phyloP scores from a whole-genome alignment of 139 green algal species.

The Tetratostichococcus sp. region DNA sequence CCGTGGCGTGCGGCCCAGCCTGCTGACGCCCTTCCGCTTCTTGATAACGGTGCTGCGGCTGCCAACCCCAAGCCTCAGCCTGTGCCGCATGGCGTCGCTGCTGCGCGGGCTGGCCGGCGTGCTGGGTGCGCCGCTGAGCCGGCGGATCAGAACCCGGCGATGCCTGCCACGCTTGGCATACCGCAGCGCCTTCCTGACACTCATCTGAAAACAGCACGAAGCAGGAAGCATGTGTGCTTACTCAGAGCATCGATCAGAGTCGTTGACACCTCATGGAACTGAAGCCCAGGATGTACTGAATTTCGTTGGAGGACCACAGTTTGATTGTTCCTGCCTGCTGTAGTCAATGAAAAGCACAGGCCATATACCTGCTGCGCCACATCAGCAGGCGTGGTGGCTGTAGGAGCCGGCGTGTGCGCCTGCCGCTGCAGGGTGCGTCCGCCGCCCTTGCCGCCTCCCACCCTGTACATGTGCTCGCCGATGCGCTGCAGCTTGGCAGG shows the following conservation, averaged over 20 bases:
- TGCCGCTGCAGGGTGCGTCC: not conserved
- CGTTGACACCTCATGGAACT: no score
- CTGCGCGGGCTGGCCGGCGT: not conserved
- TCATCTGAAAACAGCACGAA: no score
- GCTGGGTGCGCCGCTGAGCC: not conserved
- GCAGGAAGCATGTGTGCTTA: no score
- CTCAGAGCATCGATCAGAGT: no score
- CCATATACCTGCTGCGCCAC: not conserved
- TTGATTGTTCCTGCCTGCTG: no score
- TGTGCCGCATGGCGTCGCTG: not conserved
- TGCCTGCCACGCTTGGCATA: not conserved
- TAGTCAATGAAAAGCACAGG: no score
- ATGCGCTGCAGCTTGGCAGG: slow-evolving; percentile 1
- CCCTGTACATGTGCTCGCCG: slow-evolving; percentile 16
- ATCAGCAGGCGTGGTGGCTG: not conserved
- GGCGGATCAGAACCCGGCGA: not conserved
- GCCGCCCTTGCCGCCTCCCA: not conserved
- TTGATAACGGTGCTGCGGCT: not conserved
- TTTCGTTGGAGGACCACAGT: no score
- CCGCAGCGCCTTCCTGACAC: not conserved
- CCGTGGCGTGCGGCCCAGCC: not conserved
- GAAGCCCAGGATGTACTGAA: no score
- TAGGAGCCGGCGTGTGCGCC: not conserved
- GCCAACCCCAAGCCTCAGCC: not conserved
- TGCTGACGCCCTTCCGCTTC: not conserved